phyloP scores from a whole-genome alignment of 1,139 yeast species.

The Meyerozyma sp. region DNA sequence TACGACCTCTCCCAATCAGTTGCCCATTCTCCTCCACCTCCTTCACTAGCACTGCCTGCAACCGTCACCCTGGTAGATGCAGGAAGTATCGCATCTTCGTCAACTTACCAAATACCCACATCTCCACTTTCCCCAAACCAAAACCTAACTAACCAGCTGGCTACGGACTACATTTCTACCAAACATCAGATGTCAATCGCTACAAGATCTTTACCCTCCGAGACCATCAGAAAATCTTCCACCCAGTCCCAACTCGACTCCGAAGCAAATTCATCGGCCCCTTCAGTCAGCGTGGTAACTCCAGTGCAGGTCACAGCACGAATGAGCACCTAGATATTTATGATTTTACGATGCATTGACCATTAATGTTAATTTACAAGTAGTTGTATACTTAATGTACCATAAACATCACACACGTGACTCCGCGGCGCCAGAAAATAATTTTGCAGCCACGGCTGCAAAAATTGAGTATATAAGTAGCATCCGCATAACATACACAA shows the following conservation, averaged over 20 bases:
- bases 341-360: not conserved
- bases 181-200: not conserved
- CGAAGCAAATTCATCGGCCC: not conserved
- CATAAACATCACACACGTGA: not conserved
- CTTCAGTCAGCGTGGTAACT: slow-evolving; percentile 27
- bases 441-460: slow-evolving; percentile 2
- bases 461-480: not conserved
- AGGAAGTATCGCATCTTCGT: slow-evolving; percentile 7
- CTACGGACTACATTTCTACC: not conserved
- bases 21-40: slow-evolving; percentile 4
- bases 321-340: slow-evolving; percentile 26
- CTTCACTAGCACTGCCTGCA: slow-evolving; percentile 15
- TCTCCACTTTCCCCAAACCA: slow-evolving; percentile 27
- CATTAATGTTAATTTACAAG: not conserved
- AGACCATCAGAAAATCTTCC: not conserved
- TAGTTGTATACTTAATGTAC: not conserved
- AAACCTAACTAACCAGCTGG: slow-evolving; percentile 19
- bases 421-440: not conserved
- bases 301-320: slow-evolving; percentile 44
- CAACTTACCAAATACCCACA: slow-evolving; percentile 10
- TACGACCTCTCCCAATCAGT: slow-evolving; percentile 15
- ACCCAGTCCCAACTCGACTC: not conserved
- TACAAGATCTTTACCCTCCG: not conserved
- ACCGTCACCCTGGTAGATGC: slow-evolving; percentile 11
- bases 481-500: not conserved